Base-by-base conservation (phyloP, 1,284 basidiomycete genomes). In the Naganishia albida region DNA sequence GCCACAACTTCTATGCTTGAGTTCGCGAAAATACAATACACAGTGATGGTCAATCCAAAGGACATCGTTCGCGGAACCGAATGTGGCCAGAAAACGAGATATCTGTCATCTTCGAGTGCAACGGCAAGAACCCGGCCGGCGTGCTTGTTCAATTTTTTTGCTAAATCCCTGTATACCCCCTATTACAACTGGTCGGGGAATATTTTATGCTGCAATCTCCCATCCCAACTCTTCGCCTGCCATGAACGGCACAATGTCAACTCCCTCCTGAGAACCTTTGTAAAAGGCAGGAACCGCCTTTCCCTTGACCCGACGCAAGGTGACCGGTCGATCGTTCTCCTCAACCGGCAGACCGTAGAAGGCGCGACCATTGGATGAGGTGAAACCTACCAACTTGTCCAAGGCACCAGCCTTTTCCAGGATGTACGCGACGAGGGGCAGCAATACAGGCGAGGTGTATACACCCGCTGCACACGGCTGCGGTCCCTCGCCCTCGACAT, bases 391-490 rank as follows among this genome's bases (percentile, higher is more conserved):
- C 7, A 98, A 82, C 73, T 84, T 85, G 69, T 92, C 87, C 46
- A 97, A 78, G 16, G 93, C 91, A 25, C 85, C 88, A 70, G 94
- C 93, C 20, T 88, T 87, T 72, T 95, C 93, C 53, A 96, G 83
- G 30, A 94, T 80, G 68, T 91, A 86, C 0, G 90, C 42, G 72
- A 90, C 86, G 16, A 96, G 83, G 2, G 93, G 92, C n/a, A 97
- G 83, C 18, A 96, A 83, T 72, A 93, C 87, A 1, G 91, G 88
- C 1, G 89, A 91, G 0, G 93, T 96, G 78, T 96, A 97, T 65
- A 97, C 86, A 0, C 94, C 93, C 2, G 94, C 94, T 0, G 94
- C 93, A 77, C 93, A 97, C 7, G 86, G 82, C 43, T 86, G 83
- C n/a, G 80, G 75, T 65, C 71, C 66, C 23, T 64, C 56, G 10